Evolutionary conservation across 139 green algal species (phyloP), one percentile per base, ranked within the genome.

Genomic region (Chloropicon primus): DNA sequence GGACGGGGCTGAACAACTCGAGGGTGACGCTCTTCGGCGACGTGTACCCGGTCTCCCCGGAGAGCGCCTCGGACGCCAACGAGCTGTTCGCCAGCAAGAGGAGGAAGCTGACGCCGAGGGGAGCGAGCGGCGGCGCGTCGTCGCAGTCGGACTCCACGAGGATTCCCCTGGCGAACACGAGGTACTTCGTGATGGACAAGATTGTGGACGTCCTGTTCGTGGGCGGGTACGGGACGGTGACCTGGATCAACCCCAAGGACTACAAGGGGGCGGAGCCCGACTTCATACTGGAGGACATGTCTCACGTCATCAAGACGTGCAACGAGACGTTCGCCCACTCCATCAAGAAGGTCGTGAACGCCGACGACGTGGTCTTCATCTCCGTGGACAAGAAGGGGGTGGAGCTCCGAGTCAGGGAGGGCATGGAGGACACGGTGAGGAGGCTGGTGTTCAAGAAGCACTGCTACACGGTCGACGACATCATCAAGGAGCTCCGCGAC

Each of bases 141-240:
- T 62, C 41, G 41, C 41, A 5, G 10, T 17, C 5, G 41, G 41
- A 62, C 41, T 62, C 41, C 10, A 62, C 10, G 10, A 62, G 10
- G 41, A 62, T 62, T 17, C 41, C 41, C 10, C 41, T 62, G 2
- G 91, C 88, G 80, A 96, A 93, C 81, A 88, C 87, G 28, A 78
- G 89, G 24, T 96, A 91, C 88, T 97, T 95, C 84, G 76, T 91
- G 24, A 98, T 98, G 94, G 87, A 97, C 84, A 84, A 86, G 77
- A 94, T 98, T 53, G 86, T 87, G 24, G 95, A 99, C 88, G 96
- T 99, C 79, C 98, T 97, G 84, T 99, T 99, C 83, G 93, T 98
- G 21, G 94, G 94, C 26, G 94, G 94, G 27, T 97, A 97, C 85
- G 94, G 94, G 27, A 96, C 91, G 1, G 87, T 97, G 71, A 86